Base-by-base conservation (phyloP, 2,329 filamentous ascomycete species). In the Epichloe bromicola region DNA sequence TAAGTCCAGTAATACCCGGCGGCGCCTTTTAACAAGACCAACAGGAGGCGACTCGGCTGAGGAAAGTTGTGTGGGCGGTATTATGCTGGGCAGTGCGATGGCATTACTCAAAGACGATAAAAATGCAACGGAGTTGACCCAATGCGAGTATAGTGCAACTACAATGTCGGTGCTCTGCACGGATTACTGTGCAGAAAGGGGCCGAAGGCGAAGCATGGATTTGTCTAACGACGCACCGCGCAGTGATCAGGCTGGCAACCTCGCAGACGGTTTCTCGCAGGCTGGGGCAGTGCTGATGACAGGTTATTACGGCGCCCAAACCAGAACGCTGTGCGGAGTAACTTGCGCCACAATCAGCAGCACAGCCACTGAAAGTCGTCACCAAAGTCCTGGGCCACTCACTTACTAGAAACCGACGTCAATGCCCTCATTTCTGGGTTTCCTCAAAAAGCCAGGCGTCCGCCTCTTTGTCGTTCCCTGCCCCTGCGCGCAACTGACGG, bases 331-430 rank as follows among this genome's bases (percentile, higher is more conserved):
- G 26, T 26, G 8, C 26, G 26, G 26, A 30, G 50, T 11, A 5
- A 26, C 33, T 26, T 50, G 49, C 55, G 53, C 52, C 54, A 50
- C 54, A 45, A 50, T 44, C 39, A 17, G 20, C 49, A 41, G 47
- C 55, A 55, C 55, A 56, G 55, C 55, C 55, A 55, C 55, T 10
- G 20, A 19, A 52, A 50, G 54, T 52, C 43, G 39, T 51, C 48
- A 48, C 43, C 30, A 49, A 41, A 42, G 26, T 40, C 46, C 26
- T 20, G 30, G 17, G 39, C 39, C 14, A 15, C 11, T 12, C 19
- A 7, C 41, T 42, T n/a, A 20, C 20, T 23, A 20, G 37, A 49
- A 12, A 30, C 46, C 40, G 17, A 48, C 49, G 49, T 48, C 52
- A 47, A 56, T 45, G 42, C 38, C 46, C 39, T 53, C 51, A 49